Base-by-base conservation (phyloP, 2,329 filamentous ascomycete genomes). In the Mycosphaerella arachidis region DNA sequence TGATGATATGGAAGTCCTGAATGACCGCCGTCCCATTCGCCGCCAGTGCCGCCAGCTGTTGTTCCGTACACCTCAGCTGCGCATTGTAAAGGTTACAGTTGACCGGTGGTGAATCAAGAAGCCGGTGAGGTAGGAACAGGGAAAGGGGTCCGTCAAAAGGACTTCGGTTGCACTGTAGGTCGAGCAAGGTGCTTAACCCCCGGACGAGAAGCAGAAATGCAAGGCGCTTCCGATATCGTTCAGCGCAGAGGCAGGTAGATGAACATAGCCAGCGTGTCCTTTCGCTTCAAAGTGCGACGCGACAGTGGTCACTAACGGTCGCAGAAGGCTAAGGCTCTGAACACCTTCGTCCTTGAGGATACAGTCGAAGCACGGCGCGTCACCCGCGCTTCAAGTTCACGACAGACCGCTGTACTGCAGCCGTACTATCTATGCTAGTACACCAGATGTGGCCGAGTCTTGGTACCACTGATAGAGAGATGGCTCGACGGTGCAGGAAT, bases 191-290 rank as follows among this genome's bases (percentile, higher is more conserved):
- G 51, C 29, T 50, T 62, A 68, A 0, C 63, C 59, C 4, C 45
- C 56, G 6, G 56, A 37, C n/a, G 68, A 59, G 52, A 66, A 58
- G 57, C 65, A 67, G 53, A 62, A 65, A 71, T 70, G 55, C 77
- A 80, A 30, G 71, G 71, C 13, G 70, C 70, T 7, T 83, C 69
- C 56, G 70, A 77, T 65, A 30, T 64, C 66, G 18, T 52, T 27
- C 8, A 68, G 53, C 16, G 73, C 72, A 27, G 74, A 72, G 3
- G 77, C 74, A 1, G 81, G 81, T 4, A 85, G 73, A 68, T 84
- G 76, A n/a, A 84, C 78, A 61, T 83, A 85, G 40, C 83, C 82
- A 3, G 79, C 79, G 70, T 84, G 86, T 10, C 77, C 78, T 64
- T 76, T 80, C 53, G 83, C 78, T 0, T 77, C 24, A 24, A 24